A percentile compares a stretch with the other conserved stretches of the same genome.
Evolutionary conservation across 1,284 basidiomycete species (phyloP).

Genomic region (Lentinus polychrous): DNA sequence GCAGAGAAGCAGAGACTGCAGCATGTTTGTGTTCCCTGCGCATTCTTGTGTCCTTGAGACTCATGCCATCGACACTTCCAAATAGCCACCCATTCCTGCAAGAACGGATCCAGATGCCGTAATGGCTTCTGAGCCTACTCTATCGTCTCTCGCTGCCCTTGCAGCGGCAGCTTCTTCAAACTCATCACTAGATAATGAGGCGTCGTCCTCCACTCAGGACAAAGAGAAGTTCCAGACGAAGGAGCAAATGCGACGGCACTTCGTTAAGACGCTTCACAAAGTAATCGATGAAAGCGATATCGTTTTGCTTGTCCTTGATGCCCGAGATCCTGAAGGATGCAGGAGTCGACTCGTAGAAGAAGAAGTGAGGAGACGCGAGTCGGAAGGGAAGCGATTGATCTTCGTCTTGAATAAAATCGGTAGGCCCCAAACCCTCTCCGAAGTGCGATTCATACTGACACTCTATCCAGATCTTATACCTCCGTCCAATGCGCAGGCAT

Average conservation of each 20-base stretch:
- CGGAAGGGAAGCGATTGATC: constrained; percentile 82
- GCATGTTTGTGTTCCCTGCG: neutral
- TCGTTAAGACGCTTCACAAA: constrained; percentile 75
- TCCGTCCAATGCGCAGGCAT: constrained; percentile 80
- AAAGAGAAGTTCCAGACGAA: constrained; percentile 40
- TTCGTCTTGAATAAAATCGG: constrained; percentile 93
- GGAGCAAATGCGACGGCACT: constrained; percentile 63
- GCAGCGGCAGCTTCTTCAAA: constrained; percentile 26
- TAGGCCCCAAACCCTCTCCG: constrained; percentile 30
- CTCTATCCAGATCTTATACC: constrained; percentile 76
- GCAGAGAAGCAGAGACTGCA: constrained; percentile 42
- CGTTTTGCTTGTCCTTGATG: constrained; percentile 83
- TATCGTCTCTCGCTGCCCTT: constrained; percentile 49
- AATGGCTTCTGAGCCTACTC: constrained; percentile 70
- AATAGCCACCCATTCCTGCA: constrained; percentile 16
- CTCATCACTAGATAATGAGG: constrained; percentile 20
- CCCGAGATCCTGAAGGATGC: constrained; percentile 88
- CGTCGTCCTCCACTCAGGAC: constrained; percentile 19
- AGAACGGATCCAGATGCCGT: constrained; percentile 44
- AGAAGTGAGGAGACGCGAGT: constrained; percentile 78
- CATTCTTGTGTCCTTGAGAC: neutral
- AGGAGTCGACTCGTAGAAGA: constrained; percentile 85
- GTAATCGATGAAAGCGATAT: constrained; percentile 94
- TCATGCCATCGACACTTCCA: neutral
- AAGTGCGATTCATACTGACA: neutral